Conservation (phyloP, 2,329 filamentous ascomycete genomes). For the Xylariaceae sp. region DNA sequence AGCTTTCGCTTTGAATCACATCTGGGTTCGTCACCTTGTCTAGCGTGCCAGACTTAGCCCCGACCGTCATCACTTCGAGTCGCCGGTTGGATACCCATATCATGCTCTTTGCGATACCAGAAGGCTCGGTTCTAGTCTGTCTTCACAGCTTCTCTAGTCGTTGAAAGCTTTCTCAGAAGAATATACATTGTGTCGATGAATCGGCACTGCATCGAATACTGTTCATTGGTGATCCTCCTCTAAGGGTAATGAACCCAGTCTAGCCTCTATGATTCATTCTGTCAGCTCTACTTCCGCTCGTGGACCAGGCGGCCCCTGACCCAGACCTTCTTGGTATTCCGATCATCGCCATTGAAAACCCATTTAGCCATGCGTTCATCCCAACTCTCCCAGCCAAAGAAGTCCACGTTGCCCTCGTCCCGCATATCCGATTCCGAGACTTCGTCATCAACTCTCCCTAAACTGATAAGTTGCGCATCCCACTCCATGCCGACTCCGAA, state of each 20-base stretch:
- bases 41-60: too few species aligned
- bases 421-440: conserved; percentile 27
- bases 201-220: too few species aligned
- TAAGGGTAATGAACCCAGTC: background rate
- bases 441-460: conserved; percentile 49
- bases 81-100: too few species aligned
- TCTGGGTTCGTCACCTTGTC: too few species aligned
- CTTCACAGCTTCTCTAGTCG: too few species aligned
- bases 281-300: conserved; percentile 29
- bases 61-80: too few species aligned
- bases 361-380: conserved; percentile 85
- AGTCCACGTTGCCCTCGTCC: conserved; percentile 65
- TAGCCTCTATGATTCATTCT: background rate
- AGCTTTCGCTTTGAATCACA: too few species aligned
- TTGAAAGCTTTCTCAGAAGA: too few species aligned
- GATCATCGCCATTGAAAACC: conserved; percentile 89
- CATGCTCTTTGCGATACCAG: too few species aligned
- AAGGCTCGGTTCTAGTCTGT: too few species aligned
- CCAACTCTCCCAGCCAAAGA: conserved; percentile 92
- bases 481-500: conserved; percentile 86
- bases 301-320: conserved; percentile 81
- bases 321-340: conserved; percentile 87
- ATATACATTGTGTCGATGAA: too few species aligned
- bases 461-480: conserved; percentile 79
- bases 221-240: too few species aligned